Base-by-base conservation (phyloP, 805 yeast genomes). In the Torulaspora microellipsoides region DNA sequence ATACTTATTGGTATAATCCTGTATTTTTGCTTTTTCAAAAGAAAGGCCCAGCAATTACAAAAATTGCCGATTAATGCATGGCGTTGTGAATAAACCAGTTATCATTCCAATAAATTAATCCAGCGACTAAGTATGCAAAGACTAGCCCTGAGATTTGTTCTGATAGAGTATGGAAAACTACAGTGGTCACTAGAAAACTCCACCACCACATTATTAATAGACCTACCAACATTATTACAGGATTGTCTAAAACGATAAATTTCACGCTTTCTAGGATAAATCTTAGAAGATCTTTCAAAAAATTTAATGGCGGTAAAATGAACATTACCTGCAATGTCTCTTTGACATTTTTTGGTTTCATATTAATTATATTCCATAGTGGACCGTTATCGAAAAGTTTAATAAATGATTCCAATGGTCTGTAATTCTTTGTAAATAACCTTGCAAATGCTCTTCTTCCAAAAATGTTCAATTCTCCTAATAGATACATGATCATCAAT, bases 101-200 rank as follows among this genome's bases (percentile, higher is more conserved):
- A 27, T 43, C 46, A 29, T 43, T 51, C 65, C 62, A 14, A 27
- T 53, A 53, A 15, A 53, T 40, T 28, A 51, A 34, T 2, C 51
- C 52, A 1, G 58, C 48, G 15, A 55, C 80, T 20, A 72, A 33
- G 58, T 75, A 76, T 13, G 88, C 88, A 65, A 80, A 79, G 3
- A 75, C 15, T 34, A 85, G 64, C 1, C 96, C 96, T 17, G 79
- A 76, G 2, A 84, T 45, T 58, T 88, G 89, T 59, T 90, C 98
- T 3, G 66, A 48, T 23, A 85, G 62, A 0, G 93, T 80, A 65
- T 93, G 99, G 75, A 89, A 91, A 58, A 86, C 84, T 12, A 85
- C 72, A 45, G 85, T 75, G 1, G 99, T 91, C 73, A 86, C 78
- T 27, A 90, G 66, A 32, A 90, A 71, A 93, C 89, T 88, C 78